A percentile compares a stretch with the other conserved stretches of the same genome.
Evolutionary conservation across 176 grass and related monocot species (phyloP).

Genomic region (Musa beccarii): DNA sequence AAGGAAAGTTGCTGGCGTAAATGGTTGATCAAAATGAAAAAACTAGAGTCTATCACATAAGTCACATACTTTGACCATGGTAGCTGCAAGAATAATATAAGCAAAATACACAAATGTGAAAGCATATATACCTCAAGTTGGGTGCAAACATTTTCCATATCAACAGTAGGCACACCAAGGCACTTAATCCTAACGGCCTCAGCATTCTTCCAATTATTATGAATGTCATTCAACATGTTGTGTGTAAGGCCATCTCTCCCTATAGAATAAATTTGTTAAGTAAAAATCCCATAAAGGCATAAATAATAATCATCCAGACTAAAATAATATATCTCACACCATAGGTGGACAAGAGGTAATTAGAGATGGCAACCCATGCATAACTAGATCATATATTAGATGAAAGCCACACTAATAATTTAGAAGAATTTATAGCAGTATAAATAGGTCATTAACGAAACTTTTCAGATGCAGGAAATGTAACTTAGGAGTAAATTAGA

Average conservation of each 20-base stretch:
- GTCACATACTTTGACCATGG: neutral
- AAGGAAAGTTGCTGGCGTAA: neutral
- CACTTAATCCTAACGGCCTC: conserved; percentile 76
- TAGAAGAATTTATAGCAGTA: no score
- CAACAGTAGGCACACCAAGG: conserved; percentile 59
- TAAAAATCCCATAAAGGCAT: neutral
- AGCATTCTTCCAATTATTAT: conserved; percentile 63
- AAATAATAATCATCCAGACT: neutral
- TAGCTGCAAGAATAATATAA: neutral
- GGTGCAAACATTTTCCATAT: conserved; percentile 64
- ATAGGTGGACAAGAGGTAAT: no score
- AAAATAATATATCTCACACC: neutral
- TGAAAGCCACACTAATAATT: no score
- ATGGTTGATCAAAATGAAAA: neutral
- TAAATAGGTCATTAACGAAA: no score
- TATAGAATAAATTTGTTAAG: conserved; percentile 2
- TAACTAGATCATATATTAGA: no score
- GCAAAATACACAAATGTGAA: neutral
- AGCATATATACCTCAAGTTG: conserved; percentile 56
- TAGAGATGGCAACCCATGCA: no score
- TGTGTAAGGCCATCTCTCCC: conserved; percentile 63
- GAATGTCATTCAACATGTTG: conserved; percentile 78
- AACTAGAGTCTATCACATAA: neutral
- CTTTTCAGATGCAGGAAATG: no score
- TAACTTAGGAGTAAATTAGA: no score